Evolutionary conservation across 805 yeast genomes (phyloP), one percentile per base, ranked within the genome.

Genomic region (Middelhovenomyces tepae): DNA sequence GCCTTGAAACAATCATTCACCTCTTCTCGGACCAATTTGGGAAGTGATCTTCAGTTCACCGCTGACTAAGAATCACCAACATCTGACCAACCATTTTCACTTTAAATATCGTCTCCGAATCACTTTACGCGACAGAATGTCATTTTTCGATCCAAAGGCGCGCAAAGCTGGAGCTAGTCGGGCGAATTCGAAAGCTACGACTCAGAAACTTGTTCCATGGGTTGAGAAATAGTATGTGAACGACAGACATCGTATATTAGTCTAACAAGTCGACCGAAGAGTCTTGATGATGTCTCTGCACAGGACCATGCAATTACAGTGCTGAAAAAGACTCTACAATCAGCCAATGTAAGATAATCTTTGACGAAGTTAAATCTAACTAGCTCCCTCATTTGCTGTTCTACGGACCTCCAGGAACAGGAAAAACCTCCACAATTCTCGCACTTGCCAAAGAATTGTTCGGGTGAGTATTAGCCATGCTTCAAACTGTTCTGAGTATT

Each of bases 321-420:
- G 19, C 63, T 91, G 40, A 79, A 81, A 54, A 75, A 77, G 50
- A 81, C 95, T 1, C 56, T 91, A 13, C 67, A 73, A 37, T 72
- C 89, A 8, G 80, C 87, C 18, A 91, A 89, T 53, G 46, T 44
- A 24, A 25, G 46, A 19, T 16, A 5, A 11, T 30, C 16, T 25
- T 11, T 4, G 15, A 14, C 9, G 6, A 15, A 24, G 15, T n/a
- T 16, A 24, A 28, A 13, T 31, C 30, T 21, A 4, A 11, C 9
- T 29, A 37, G 37, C 41, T 57, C 16, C 62, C 61, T 7, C 98
- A 91, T 60, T 62, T 91, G 48, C 66, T 91, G 35, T 91, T 91
- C 58, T 91, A 91, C 55, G 96, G 95, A 0, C 94, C 95, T 1
- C 95, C 95, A 8, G 95, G 95, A n/a, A 85, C 94, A 0, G 95